phyloP scores from a whole-genome alignment of 2,329 filamentous ascomycete species.

The Septoria linicola region DNA sequence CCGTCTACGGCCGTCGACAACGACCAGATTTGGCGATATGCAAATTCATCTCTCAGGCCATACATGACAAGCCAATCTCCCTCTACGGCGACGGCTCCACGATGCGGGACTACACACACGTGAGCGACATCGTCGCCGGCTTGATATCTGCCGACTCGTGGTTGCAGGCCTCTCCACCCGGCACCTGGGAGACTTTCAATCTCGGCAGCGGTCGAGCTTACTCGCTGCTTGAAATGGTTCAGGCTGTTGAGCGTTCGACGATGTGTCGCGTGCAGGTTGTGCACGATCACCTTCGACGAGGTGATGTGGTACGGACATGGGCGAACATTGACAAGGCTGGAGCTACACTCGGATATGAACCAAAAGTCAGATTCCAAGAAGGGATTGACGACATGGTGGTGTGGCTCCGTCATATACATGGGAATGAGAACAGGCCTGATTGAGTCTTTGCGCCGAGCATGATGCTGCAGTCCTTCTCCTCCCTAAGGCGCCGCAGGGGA shows the following conservation, averaged over 20 bases:
- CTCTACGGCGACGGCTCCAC: neutral
- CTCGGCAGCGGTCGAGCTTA: neutral
- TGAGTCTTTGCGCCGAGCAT: too few species aligned
- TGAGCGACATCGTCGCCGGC: neutral
- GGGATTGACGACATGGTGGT: neutral
- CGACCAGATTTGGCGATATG: neutral
- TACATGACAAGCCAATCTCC: neutral
- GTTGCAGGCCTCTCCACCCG: neutral
- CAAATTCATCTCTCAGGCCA: neutral
- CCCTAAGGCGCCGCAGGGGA: too few species aligned
- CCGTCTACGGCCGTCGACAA: neutral
- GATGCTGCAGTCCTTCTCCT: too few species aligned
- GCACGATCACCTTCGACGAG: neutral
- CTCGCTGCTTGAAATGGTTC: neutral
- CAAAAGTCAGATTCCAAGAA: neutral
- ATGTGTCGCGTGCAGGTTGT: neutral
- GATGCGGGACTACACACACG: neutral
- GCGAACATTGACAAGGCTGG: neutral
- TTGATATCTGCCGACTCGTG: neutral
- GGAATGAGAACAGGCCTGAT: too few species aligned
- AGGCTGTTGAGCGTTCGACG: neutral
- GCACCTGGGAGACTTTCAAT: neutral
- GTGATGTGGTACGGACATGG: neutral
- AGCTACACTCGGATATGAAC: neutral
- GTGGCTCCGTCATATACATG: too few species aligned